Evolutionary conservation across 2,329 filamentous ascomycete genomes (phyloP), one percentile per base, ranked within the genome.

Genomic region (Cladophialophora immunda): DNA sequence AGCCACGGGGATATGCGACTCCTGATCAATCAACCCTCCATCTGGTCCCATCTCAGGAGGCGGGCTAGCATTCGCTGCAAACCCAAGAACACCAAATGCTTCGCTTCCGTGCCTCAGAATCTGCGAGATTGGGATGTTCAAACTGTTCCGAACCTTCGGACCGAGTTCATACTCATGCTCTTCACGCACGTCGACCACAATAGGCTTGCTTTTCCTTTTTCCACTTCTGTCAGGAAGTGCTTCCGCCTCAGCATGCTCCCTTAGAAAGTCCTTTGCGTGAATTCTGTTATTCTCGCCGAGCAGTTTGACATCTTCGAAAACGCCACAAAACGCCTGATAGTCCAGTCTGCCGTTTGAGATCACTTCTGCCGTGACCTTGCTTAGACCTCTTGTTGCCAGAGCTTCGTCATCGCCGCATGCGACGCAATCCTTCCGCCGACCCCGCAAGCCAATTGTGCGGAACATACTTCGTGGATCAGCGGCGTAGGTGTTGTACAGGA

Each of bases 261-360:
- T 74, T 1, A 83, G 81, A 72, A 92, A 94, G 4, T 90, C 84
- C 0, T 78, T 73, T 0, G 89, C 88, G 0, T 88, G 86, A 36
- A 97, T 84, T 8, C 93, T 86, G 71, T 95, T 90, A 0, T 88
- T 83, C 0, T 87, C 79, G 5, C 74, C 75, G 0, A 97, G 82
- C 2, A 90, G 69, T 9, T 82, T 79, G 19, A 90, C 81, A 0
- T 88, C 85, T 58, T 76, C 75, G 1, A 80, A 77, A 0, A 87
- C 84, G 4, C 94, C 93, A 75, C 94, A 98, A 75, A 98, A 97
- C 60, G 90, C 88, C 0, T 91, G 85, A 76, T 98, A 98, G 75
- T 97, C 92, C 55, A 94, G 81, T 4, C 87, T 89, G 0, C 91
- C 90, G 0, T 84, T 85, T 22, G 78, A 81, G 59, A 97, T 79